Percentiles rank a stretch among this genome's conserved stretches.
Evolutionary conservation across 768 basidiomycete species (phyloP).

Genomic region (Auricularia cornea): DNA sequence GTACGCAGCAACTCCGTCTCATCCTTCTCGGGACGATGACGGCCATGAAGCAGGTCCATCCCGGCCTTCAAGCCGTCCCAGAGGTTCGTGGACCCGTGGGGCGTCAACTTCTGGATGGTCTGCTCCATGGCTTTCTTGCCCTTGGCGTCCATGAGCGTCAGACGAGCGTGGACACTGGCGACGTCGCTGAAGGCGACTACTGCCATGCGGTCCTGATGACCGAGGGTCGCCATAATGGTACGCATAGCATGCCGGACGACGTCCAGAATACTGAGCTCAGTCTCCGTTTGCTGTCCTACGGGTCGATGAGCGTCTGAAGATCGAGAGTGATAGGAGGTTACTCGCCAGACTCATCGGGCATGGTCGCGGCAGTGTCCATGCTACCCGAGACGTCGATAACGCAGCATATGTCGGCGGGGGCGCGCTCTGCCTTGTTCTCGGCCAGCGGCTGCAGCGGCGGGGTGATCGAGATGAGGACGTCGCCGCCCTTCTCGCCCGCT

Average conservation of each 20-base stretch:
- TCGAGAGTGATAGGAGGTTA: neutral
- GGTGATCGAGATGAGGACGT: neutral
- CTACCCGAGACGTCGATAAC: conserved; percentile 12
- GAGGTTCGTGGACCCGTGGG: conserved; percentile 8
- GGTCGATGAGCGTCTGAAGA: too few relatives aligned
- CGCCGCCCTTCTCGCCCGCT: neutral
- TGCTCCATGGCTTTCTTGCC: conserved; percentile 5
- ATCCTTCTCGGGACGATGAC: too few relatives aligned
- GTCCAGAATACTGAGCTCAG: conserved; percentile 6
- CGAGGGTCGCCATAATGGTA: conserved; percentile 9
- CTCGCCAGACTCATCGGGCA: conserved; percentile 6
- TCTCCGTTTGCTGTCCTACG: neutral
- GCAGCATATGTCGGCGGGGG: conserved; percentile 10
- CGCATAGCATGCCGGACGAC: conserved; percentile 11
- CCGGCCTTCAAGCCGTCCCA: conserved; percentile 12
- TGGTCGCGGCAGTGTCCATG: conserved; percentile 9
- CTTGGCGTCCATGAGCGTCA: conserved; percentile 5
- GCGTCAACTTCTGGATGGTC: conserved; percentile 2
- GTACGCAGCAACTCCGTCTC: too few relatives aligned
- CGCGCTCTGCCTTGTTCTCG: conserved; percentile 3
- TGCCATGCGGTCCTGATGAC: conserved; percentile 8
- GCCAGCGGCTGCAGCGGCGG: neutral
- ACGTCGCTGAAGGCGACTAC: conserved; percentile 7
- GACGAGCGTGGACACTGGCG: conserved; percentile 4
- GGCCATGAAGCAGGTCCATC: conserved; percentile 9